These are phyloP conservation scores for Aspergillus versicolor DNA, from an alignment of 2,329 filamentous ascomycete species.

Conservation along the genomic window DNA sequence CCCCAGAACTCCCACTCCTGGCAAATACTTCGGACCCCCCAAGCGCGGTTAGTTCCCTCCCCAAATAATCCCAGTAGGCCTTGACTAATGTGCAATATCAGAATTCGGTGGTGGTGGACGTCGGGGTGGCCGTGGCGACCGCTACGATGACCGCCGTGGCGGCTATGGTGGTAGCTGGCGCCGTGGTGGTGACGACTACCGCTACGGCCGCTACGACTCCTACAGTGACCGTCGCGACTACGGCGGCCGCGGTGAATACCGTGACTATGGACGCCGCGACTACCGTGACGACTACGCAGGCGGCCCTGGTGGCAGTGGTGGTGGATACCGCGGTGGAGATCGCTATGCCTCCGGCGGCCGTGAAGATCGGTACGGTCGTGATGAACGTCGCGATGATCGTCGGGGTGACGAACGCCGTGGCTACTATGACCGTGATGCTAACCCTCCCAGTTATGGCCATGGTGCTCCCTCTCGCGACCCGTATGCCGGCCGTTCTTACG, in stretches of 20 bases:
- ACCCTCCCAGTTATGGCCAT: conserved; percentile 46
- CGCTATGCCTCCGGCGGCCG: conserved; percentile 36
- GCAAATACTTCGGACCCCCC: conserved; percentile 98
- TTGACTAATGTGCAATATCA: conserved; percentile 19
- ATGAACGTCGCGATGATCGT: conserved; percentile 51
- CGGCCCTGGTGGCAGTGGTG: conserved; percentile 39
- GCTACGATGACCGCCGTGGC: conserved; percentile 56
- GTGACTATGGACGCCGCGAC: conserved; percentile 51
- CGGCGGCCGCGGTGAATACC: conserved; percentile 42
- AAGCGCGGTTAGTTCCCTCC: conserved; percentile 75
- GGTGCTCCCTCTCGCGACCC: conserved; percentile 33
- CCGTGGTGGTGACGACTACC: conserved; percentile 42
- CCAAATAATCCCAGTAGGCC: neutral
- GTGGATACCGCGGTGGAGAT: conserved; percentile 40
- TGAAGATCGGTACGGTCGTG: conserved; percentile 43
- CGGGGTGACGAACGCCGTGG: conserved; percentile 49
- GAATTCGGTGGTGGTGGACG: conserved; percentile 49
- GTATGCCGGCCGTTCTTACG: conserved; percentile 34
- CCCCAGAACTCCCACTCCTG: conserved; percentile 92
- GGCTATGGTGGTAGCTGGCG: conserved; percentile 51
- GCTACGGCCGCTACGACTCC: conserved; percentile 49
- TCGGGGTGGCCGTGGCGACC: conserved; percentile 49
- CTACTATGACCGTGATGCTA: conserved; percentile 56
- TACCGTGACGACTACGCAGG: conserved; percentile 44
- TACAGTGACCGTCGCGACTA: conserved; percentile 48